Evolutionary conservation across 73 alveolate species (phyloP).

Genomic region (Tetrahymena thermophila): DNA sequence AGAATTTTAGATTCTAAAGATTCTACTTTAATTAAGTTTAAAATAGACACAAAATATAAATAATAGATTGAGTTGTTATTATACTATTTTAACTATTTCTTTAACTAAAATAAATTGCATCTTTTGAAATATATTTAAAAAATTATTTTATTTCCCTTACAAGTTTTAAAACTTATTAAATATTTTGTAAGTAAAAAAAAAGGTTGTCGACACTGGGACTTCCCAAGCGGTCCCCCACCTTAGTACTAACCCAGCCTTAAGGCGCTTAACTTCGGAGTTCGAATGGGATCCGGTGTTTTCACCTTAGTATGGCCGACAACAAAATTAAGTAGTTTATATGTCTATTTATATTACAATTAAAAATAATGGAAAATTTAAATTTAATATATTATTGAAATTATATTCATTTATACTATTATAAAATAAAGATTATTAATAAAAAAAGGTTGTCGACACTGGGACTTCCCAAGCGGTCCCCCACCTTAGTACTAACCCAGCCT

Average conservation of each 20-base stretch:
- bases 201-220: constrained; percentile 79
- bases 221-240: constrained; percentile 99
- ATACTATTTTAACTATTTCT: neutral
- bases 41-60: neutral
- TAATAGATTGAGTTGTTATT: neutral
- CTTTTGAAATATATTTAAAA: too few species aligned
- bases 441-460: too few species aligned
- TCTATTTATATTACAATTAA: too few species aligned
- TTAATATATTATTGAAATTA: neutral
- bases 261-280: constrained; percentile 99
- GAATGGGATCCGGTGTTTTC: constrained; percentile 98
- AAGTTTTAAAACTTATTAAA: too few species aligned
- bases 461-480: too few species aligned
- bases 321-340: neutral
- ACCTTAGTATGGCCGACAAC: constrained; percentile 97
- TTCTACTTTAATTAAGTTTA: neutral
- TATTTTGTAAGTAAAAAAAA: neutral
- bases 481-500: too few species aligned
- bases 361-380: neutral
- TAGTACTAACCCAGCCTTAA: constrained; percentile 96
- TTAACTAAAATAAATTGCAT: too few species aligned
- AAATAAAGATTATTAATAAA: neutral
- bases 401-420: neutral
- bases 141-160: too few species aligned
- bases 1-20: neutral